Evolutionary conservation across 805 yeast genomes (phyloP), one percentile per base, ranked within the genome.

Genomic region (Teunomyces tritomae): DNA sequence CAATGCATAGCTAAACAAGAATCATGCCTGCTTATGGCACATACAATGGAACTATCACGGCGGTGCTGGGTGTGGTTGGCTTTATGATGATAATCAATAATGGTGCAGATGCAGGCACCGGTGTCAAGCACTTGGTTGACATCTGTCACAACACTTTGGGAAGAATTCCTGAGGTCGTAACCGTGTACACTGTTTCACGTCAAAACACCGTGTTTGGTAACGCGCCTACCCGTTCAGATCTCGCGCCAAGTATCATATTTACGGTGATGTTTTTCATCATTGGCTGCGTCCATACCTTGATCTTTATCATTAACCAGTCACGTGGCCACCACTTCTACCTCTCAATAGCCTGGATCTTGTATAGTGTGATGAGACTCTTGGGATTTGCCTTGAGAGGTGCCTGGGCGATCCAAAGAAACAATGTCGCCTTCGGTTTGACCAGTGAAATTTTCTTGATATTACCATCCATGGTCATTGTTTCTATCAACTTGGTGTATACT

Each of bases 31-130:
- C n/a, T 28, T 13, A 13, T 10, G 40, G 40, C 29, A 26, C 40
- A 1, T 37, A 37, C 7, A 37, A 37, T 16, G 40, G 40, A 37
- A 37, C 40, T 17, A 37, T 29, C 13, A 28, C 43, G 6, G 55
- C 51, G 9, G 39, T 48, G 13, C 42, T 36, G n/a, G 59, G 58
- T 8, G n/a, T 57, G 14, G 30, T 51, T 17, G 10, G 45, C 16
- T 35, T 56, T 3, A 29, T 67, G 6, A 48, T 52, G 30, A 29
- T 55, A 0, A 37, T 55, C 27, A 70, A 79, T 0, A 53, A 73
- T 43, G 70, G 70, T 43, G 79, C 82, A 3, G 80, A 79, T 11
- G 64, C 62, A 39, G 82, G 82, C 13, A 78, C 83, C 0, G 83
- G 82, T 30, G 71, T 77, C 24, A 29, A 5, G 39, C 30, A n/a